phyloP scores from a whole-genome alignment of 2,329 filamentous ascomycete species.

The Plenodomus lindquistii region DNA sequence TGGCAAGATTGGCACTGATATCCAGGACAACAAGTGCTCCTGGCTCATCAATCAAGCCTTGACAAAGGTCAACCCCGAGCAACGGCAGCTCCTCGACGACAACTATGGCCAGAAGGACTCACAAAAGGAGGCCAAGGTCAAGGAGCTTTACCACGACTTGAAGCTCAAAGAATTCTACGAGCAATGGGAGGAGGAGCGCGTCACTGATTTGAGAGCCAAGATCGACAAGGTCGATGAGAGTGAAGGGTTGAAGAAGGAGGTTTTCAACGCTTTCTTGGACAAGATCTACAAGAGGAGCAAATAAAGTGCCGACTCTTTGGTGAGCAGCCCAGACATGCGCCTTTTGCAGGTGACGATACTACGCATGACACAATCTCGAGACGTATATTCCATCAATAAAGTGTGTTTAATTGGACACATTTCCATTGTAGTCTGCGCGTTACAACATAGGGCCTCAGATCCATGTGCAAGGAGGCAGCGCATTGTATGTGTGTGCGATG shows the following conservation, averaged over 20 bases:
- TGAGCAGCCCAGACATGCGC: not conserved
- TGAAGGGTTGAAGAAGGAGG: conserved; percentile 82
- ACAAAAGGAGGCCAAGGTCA: conserved; percentile 79
- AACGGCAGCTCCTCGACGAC: conserved; percentile 83
- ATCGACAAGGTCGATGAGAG: conserved; percentile 84
- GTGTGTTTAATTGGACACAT: no score
- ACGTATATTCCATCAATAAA: no score
- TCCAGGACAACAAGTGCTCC: conserved; percentile 99
- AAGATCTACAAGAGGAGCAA: conserved; percentile 99
- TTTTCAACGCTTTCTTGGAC: conserved; percentile 86
- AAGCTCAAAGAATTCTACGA: conserved; percentile 81
- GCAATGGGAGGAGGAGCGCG: conserved; percentile 86
- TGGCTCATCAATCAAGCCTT: conserved; percentile 98
- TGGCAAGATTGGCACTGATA: conserved; percentile 98
- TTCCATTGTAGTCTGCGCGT: no score
- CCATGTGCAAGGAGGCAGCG: no score
- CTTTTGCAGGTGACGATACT: no score
- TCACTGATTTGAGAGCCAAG: conserved; percentile 73
- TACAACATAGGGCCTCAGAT: no score
- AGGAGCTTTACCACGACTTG: conserved; percentile 85
- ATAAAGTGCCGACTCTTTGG: conserved; percentile 52
- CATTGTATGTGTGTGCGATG: no score
- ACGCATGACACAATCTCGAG: no score
- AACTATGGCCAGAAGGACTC: conserved; percentile 95
- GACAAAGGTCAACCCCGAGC: conserved; percentile 76